These are phyloP conservation scores for Neurospora sp. DNA, from an alignment of 495 filamentous ascomycete species.

Conservation along the genomic window DNA sequence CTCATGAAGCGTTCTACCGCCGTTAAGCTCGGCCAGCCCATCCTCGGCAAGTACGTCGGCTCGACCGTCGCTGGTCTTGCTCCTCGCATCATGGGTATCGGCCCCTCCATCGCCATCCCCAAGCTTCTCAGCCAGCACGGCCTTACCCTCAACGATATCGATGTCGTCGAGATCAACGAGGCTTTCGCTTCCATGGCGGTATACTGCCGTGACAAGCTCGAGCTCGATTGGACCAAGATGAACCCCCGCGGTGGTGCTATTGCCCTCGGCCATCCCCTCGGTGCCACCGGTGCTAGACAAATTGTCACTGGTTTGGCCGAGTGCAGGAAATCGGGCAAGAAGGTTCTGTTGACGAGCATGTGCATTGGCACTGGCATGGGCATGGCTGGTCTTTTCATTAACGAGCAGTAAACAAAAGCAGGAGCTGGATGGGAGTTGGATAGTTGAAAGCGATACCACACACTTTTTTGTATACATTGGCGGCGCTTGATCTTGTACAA, in stretches of 20 bases:
- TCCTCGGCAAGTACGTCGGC: conserved; percentile 89
- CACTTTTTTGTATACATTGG: neutral
- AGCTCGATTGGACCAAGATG: conserved; percentile 73
- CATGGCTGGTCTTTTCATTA: conserved; percentile 80
- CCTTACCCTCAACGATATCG: conserved; percentile 70
- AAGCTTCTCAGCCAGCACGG: conserved; percentile 80
- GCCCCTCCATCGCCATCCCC: conserved; percentile 85
- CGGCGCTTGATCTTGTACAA: neutral
- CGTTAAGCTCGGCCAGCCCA: conserved; percentile 77
- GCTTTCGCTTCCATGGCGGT: conserved; percentile 97
- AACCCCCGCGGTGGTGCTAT: conserved; percentile 77
- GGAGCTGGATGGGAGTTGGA: neutral
- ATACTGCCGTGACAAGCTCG: conserved; percentile 73
- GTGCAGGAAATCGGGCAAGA: conserved; percentile 67
- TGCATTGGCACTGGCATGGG: conserved; percentile 75
- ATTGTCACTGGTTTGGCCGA: conserved; percentile 79
- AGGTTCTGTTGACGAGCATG: conserved; percentile 77
- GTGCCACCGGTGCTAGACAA: conserved; percentile 69
- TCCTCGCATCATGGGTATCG: conserved; percentile 95
- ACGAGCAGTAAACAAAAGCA: conserved; percentile 45
- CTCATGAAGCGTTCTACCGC: conserved; percentile 92
- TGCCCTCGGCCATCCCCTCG: conserved; percentile 76
- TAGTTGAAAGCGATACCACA: neutral
- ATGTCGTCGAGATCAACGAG: conserved; percentile 93
- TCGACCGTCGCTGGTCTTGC: conserved; percentile 83